Evolutionary conservation across 2,329 filamentous ascomycete species (phyloP).

Genomic region (Aureobasidium sp.): DNA sequence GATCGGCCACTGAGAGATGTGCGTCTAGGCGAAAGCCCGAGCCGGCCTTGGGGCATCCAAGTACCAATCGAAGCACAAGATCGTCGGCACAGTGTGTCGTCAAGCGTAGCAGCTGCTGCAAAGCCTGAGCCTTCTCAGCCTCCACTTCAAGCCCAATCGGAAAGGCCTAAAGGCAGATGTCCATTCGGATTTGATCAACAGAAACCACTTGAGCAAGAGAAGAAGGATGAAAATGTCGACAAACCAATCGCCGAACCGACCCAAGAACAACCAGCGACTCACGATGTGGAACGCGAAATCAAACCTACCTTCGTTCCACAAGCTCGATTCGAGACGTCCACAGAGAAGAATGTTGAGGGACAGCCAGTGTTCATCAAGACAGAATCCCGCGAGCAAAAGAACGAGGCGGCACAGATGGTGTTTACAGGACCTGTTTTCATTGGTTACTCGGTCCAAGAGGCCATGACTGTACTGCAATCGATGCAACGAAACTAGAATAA

Average conservation of each 20-base stretch:
- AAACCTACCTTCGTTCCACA: constrained; percentile 1
- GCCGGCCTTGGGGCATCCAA: constrained; percentile 84
- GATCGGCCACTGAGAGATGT: constrained; percentile 82
- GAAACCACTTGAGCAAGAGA: background rate
- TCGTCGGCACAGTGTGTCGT: constrained; percentile 32
- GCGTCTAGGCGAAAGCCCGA: constrained; percentile 87
- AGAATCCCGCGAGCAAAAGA: background rate
- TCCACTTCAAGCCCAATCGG: constrained; percentile 4
- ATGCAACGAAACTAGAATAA: background rate
- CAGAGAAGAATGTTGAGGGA: background rate
- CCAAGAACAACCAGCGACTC: background rate
- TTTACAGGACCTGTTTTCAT: constrained; percentile 94
- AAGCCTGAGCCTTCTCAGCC: background rate
- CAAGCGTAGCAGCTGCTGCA: constrained; percentile 27
- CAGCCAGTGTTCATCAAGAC: constrained; percentile 11
- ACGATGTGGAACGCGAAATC: background rate
- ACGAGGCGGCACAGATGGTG: constrained; percentile 58
- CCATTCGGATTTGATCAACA: constrained; percentile 41
- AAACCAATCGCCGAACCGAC: background rate
- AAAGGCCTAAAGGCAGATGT: constrained; percentile 42
- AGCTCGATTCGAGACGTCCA: background rate
- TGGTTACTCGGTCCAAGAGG: constrained; percentile 78
- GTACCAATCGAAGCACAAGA: constrained; percentile 53
- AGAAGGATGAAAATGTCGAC: background rate
- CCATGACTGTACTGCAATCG: constrained; percentile 62